Percentiles rank a stretch among this genome's conserved stretches.
Conservation (phyloP, 2,329 filamentous ascomycete species). For the Chrysoporthe austroafricana region DNA sequence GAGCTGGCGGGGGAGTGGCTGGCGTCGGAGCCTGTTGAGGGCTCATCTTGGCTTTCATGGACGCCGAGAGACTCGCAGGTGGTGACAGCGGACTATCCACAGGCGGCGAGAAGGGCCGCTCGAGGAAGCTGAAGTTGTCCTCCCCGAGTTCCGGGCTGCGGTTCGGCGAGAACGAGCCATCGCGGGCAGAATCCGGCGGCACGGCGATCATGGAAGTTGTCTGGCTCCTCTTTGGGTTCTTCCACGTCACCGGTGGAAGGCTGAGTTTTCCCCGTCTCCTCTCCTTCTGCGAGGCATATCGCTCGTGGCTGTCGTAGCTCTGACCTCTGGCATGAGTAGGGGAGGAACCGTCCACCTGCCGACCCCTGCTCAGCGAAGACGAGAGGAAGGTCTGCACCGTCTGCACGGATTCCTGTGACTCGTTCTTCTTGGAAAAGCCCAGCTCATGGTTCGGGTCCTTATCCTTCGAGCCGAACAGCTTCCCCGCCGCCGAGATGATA, state of each 20-base stretch:
- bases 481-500: conserved; percentile 19
- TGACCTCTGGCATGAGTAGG: conserved; percentile 14
- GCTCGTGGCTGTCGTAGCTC: conserved; percentile 24
- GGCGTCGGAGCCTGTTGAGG: conserved; percentile 23
- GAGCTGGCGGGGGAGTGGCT: conserved; percentile 12
- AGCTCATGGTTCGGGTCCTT: conserved; percentile 12
- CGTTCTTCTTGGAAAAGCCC: background rate
- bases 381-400: conserved; percentile 20
- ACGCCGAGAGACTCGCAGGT: conserved; percentile 33
- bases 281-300: conserved; percentile 14
- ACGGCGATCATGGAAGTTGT: conserved; percentile 29
- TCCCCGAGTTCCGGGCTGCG: conserved; percentile 11
- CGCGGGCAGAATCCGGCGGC: conserved; percentile 26
- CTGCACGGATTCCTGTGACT: conserved; percentile 17
- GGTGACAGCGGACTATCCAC: conserved; percentile 23
- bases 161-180: conserved; percentile 14
- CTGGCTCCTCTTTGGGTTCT: conserved; percentile 18
- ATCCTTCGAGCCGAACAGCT: conserved; percentile 24
- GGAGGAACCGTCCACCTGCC: conserved; percentile 12
- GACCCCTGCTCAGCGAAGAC: conserved; percentile 11
- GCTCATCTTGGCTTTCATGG: conserved; percentile 38
- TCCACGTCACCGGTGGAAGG: conserved; percentile 26
- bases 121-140: conserved; percentile 26
- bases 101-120: conserved; percentile 26
- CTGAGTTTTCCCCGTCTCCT: conserved; percentile 18